Evolutionary conservation across 768 basidiomycete species (phyloP).

Genomic region (Mycena vulgaris): DNA sequence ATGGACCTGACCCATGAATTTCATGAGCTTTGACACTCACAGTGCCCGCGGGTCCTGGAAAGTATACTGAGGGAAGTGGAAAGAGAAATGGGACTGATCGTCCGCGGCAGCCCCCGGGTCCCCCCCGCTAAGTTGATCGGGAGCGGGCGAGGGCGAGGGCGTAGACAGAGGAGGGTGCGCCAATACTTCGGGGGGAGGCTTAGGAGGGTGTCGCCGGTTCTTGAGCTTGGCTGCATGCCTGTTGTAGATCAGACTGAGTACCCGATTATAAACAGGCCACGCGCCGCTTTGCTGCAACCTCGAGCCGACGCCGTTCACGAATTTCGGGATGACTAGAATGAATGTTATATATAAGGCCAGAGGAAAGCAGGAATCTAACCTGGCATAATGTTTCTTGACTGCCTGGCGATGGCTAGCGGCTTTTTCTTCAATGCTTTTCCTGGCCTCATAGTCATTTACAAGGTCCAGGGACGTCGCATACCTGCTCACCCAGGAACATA

Average conservation of each 20-base stretch:
- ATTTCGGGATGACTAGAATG: background rate
- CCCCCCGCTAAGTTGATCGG: too few species aligned
- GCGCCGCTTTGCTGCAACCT: background rate
- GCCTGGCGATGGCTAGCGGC: background rate
- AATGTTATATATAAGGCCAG: background rate
- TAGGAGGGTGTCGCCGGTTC: background rate
- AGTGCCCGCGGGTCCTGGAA: background rate
- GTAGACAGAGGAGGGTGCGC: too few species aligned
- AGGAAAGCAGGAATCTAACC: background rate
- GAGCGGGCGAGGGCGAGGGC: too few species aligned
- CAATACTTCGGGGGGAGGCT: background rate
- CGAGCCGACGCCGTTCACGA: background rate
- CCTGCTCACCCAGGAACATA: too few species aligned
- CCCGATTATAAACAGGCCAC: too few species aligned
- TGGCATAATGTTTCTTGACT: background rate
- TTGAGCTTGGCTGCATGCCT: too few species aligned
- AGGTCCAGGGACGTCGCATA: too few species aligned
- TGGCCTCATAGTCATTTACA: too few species aligned
- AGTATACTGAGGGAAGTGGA: background rate
- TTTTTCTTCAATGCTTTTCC: background rate
- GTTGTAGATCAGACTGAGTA: too few species aligned
- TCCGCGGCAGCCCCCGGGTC: background rate
- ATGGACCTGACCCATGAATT: too few species aligned
- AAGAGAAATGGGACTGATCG: background rate
- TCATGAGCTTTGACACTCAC: too few species aligned